A percentile compares a stretch with the other conserved stretches of the same genome.
These are phyloP conservation scores for Fusarium sp. DNA, from an alignment of 2,329 filamentous ascomycete genomes.

Conservation along the genomic window DNA sequence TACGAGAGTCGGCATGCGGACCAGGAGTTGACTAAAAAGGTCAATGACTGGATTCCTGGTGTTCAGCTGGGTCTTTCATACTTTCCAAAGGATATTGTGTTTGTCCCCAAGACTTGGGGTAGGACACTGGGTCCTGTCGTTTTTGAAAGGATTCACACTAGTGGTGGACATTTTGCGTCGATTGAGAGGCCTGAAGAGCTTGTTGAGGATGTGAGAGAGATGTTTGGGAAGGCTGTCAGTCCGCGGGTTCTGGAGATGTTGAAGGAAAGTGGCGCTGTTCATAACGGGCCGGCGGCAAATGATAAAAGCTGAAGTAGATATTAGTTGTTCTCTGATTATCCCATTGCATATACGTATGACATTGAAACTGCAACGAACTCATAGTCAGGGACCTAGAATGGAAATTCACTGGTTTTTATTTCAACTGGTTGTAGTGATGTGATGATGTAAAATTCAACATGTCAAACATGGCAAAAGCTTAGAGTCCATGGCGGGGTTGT, in stretches of 20 bases:
- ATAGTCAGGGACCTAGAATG: fast-evolving
- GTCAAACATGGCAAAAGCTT: too few species aligned
- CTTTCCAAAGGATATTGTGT: slow-evolving; percentile 68
- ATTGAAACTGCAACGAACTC: too few species aligned
- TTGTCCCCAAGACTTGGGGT: slow-evolving; percentile 67
- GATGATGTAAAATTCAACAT: too few species aligned
- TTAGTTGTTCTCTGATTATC: too few species aligned
- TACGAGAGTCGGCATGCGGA: slow-evolving; percentile 55
- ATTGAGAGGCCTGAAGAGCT: slow-evolving; percentile 67
- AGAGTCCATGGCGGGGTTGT: too few species aligned
- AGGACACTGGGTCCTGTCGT: slow-evolving; percentile 56
- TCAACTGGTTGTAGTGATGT: too few species aligned
- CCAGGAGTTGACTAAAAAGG: background rate
- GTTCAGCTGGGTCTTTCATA: slow-evolving; percentile 53
- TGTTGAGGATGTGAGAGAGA: slow-evolving; percentile 32
- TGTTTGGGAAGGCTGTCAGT: background rate
- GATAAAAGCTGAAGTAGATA: background rate
- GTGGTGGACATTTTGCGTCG: slow-evolving; percentile 71
- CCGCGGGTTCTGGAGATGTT: background rate
- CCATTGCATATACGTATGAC: too few species aligned
- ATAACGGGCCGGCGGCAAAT: fast-evolving
- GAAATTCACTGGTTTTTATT: too few species aligned
- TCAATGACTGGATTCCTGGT: background rate
- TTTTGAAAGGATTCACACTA: slow-evolving; percentile 5
- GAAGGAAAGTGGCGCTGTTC: background rate